phyloP scores from a whole-genome alignment of 2,329 filamentous ascomycete genomes.

The Cordyceps cateniannulata region DNA sequence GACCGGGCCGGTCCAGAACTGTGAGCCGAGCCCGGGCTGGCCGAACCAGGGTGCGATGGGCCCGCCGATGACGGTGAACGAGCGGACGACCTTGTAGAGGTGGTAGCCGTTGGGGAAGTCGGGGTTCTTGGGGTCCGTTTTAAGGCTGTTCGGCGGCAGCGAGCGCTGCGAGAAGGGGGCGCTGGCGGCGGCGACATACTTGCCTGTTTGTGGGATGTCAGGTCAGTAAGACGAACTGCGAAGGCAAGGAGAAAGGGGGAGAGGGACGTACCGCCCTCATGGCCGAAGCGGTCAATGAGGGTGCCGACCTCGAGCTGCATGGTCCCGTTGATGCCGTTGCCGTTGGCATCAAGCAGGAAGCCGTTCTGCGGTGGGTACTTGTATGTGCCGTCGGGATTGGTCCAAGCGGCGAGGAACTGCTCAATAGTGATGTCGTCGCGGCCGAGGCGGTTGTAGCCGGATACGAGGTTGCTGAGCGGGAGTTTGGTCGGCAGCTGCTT shows the following conservation, averaged over 20 bases:
- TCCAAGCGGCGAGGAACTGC: constrained; percentile 32
- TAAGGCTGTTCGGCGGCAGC: constrained; percentile 39
- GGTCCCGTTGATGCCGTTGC: constrained; percentile 33
- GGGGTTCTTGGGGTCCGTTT: constrained; percentile 24
- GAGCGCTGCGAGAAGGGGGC: constrained; percentile 41
- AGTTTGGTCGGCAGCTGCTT: constrained; percentile 27
- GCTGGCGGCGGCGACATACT: constrained; percentile 35
- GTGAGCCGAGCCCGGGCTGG: constrained; percentile 39
- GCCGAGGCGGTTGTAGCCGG: constrained; percentile 33
- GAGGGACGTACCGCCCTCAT: constrained; percentile 30
- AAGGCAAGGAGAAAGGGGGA: no score
- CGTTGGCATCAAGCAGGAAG: constrained; percentile 30
- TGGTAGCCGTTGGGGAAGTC: constrained; percentile 42
- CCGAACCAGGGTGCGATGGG: constrained; percentile 45
- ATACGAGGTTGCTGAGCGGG: constrained; percentile 24
- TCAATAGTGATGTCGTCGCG: constrained; percentile 20
- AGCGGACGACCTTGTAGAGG: constrained; percentile 37
- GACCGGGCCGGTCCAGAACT: constrained; percentile 24
- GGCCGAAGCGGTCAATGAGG: constrained; percentile 43
- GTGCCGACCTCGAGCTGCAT: constrained; percentile 33
- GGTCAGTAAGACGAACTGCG: not conserved
- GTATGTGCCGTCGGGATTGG: constrained; percentile 21
- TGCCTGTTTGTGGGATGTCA: constrained; percentile 12
- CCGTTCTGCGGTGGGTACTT: constrained; percentile 36
- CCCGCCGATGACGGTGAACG: constrained; percentile 34